A percentile compares a stretch with the other conserved stretches of the same genome.
Evolutionary conservation across 106 monocot genomes (phyloP).

Genomic region (Iris macrosiphon): DNA sequence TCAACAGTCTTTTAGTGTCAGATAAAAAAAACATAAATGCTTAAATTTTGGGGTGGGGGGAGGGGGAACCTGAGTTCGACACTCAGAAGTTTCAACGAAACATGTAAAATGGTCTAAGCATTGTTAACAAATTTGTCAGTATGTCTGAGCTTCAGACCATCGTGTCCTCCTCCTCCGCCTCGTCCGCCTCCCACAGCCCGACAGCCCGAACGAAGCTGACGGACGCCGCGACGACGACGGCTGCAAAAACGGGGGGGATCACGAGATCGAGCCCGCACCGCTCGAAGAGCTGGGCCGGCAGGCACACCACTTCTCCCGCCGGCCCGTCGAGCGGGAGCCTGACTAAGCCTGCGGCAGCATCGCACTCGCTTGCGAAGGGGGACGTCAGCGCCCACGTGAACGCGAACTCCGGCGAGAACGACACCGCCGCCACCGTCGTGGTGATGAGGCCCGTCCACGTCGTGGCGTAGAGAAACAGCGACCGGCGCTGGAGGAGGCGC

Average conservation of each 20-base stretch:
- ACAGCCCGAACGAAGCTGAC: slow-evolving; percentile 41
- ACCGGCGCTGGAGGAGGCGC: slow-evolving; percentile 12
- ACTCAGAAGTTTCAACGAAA: too few relatives aligned
- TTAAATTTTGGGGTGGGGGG: too few relatives aligned
- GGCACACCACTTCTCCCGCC: slow-evolving; percentile 10
- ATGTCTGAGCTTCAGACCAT: too few relatives aligned
- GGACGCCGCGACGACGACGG: slow-evolving; percentile 31
- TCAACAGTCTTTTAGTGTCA: too few relatives aligned
- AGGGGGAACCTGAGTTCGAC: too few relatives aligned
- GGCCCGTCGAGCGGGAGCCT: slow-evolving; percentile 30
- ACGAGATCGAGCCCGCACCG: slow-evolving; percentile 7
- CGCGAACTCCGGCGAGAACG: slow-evolving; percentile 58
- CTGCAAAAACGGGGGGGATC: slow-evolving; percentile 34
- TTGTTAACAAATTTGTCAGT: too few relatives aligned
- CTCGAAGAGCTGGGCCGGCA: slow-evolving; percentile 8
- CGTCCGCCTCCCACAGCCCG: slow-evolving; percentile 48
- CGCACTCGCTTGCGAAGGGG: slow-evolving; percentile 22
- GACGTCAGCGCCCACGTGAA: slow-evolving; percentile 49
- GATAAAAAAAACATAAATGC: too few relatives aligned
- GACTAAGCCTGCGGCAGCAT: neutral
- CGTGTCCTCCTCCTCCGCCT: neutral
- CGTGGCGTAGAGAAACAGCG: slow-evolving; percentile 31
- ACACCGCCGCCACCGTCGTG: slow-evolving; percentile 32
- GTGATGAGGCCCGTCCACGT: slow-evolving; percentile 47
- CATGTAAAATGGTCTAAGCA: too few relatives aligned